phyloP scores from a whole-genome alignment of 352 stramenopile species.

The Aphanomyces stellatus region DNA sequence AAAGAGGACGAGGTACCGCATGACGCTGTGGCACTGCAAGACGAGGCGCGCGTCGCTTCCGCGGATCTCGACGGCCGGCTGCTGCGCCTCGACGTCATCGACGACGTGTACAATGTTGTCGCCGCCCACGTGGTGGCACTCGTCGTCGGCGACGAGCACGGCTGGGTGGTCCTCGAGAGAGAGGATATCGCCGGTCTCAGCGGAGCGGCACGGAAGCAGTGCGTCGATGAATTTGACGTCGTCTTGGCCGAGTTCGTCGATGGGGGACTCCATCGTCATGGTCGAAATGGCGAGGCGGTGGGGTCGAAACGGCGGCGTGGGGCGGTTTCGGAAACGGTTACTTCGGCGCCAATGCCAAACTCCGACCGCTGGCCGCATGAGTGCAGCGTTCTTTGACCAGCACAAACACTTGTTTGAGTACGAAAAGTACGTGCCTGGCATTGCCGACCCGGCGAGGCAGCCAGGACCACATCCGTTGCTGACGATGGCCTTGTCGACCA shows the following conservation, averaged over 20 bases:
- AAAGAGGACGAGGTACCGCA: constrained; percentile 76
- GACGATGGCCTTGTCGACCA: background rate
- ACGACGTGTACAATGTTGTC: constrained; percentile 59
- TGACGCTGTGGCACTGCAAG: constrained; percentile 56
- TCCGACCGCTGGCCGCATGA: constrained; percentile 1
- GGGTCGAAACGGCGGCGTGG: background rate
- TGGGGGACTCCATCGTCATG: too few species aligned
- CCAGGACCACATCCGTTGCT: constrained; percentile 20
- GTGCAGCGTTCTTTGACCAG: constrained; percentile 40
- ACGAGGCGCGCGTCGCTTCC: constrained; percentile 60
- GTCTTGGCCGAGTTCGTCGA: constrained; percentile 1
- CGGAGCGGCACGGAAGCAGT: background rate
- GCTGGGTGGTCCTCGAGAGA: constrained; percentile 37
- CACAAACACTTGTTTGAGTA: constrained; percentile 65
- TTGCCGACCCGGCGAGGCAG: background rate
- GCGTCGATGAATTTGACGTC: constrained; percentile 23
- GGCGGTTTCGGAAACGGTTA: background rate
- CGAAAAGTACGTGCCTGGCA: constrained; percentile 34
- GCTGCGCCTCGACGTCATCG: constrained; percentile 65
- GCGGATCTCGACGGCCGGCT: constrained; percentile 65
- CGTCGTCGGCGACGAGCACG: constrained; percentile 43
- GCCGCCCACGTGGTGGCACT: constrained; percentile 51
- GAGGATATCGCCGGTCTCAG: background rate
- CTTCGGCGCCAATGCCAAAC: background rate
- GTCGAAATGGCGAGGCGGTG: too few species aligned